Conservation (phyloP, 2,329 filamentous ascomycete species). For the Ophiostoma sp. region DNA sequence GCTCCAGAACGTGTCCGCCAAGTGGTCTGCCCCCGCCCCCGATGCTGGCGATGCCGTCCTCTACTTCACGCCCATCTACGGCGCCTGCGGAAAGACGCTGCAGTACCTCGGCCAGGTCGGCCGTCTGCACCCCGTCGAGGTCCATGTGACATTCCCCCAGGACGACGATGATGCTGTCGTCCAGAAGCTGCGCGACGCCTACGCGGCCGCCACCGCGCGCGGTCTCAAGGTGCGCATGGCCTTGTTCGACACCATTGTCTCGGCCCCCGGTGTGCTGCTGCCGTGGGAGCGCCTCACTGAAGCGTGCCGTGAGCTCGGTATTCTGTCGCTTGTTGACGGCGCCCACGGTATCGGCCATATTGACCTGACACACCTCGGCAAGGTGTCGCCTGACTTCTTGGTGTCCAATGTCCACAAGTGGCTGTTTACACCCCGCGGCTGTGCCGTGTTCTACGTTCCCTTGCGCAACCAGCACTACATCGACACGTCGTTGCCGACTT, state of each 20-base stretch:
- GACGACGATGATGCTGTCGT: conserved; percentile 57
- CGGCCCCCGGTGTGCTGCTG: conserved; percentile 61
- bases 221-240: conserved; percentile 57
- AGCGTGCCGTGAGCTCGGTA: conserved; percentile 51
- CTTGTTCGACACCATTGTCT: conserved; percentile 65
- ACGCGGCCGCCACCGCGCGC: conserved; percentile 42
- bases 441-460: conserved; percentile 65
- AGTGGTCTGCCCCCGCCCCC: conserved; percentile 21
- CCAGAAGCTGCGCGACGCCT: conserved; percentile 45
- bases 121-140: conserved; percentile 37
- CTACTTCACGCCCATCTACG: conserved; percentile 63
- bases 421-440: conserved; percentile 65
- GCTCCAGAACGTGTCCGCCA: conserved; percentile 52
- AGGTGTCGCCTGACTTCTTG: conserved; percentile 63
- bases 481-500: conserved; percentile 62
- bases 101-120: conserved; percentile 53
- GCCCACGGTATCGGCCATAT: conserved; percentile 68
- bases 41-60: conserved; percentile 56
- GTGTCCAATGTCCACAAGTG: conserved; percentile 70
- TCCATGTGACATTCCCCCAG: conserved; percentile 55
- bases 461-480: conserved; percentile 61
- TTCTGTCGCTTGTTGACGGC: conserved; percentile 63
- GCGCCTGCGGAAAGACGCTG: conserved; percentile 60
- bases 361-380: conserved; percentile 50
- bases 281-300: conserved; percentile 60